Conservation (phyloP, 2,329 filamentous ascomycete species). For the Claviceps sp. region DNA sequence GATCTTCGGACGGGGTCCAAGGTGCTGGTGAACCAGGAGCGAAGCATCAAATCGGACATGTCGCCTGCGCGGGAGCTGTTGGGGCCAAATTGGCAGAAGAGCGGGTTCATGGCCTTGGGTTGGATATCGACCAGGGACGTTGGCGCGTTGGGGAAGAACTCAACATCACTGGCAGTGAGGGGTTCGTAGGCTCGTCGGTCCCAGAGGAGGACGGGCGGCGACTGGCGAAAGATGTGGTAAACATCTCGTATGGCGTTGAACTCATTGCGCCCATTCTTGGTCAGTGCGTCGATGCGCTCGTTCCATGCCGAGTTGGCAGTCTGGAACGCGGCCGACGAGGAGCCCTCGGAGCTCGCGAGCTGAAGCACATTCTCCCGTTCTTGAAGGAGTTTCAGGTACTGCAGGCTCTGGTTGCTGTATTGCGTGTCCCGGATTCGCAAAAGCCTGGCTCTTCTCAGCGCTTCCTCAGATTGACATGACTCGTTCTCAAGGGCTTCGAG, state of each 20-base stretch:
- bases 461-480: constrained; percentile 1
- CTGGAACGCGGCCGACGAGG: constrained; percentile 13
- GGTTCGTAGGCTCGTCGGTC: constrained; percentile 62
- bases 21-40: constrained; percentile 27
- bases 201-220: constrained; percentile 45
- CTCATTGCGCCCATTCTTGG: constrained; percentile 20
- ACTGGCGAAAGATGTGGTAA: constrained; percentile 33
- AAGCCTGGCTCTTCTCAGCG: constrained; percentile 12
- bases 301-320: constrained; percentile 22
- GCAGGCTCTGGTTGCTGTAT: constrained; percentile 9
- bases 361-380: constrained; percentile 16
- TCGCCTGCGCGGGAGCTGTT: constrained; percentile 29
- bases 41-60: constrained; percentile 35
- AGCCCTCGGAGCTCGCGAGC: constrained; percentile 8
- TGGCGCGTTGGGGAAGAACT: constrained; percentile 52
- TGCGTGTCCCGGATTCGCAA: constrained; percentile 17
- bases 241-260: constrained; percentile 37
- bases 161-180: constrained; percentile 39
- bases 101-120: constrained; percentile 38
- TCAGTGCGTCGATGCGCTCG: constrained; percentile 17
- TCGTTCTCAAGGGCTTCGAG: constrained; percentile 25
- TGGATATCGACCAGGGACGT: constrained; percentile 53
- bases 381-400: constrained; percentile 20
- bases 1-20: constrained; percentile 29
- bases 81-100: constrained; percentile 33